Evolutionary conservation across 108 stramenopile species (phyloP).

Genomic region (Conticribra guillardii): DNA sequence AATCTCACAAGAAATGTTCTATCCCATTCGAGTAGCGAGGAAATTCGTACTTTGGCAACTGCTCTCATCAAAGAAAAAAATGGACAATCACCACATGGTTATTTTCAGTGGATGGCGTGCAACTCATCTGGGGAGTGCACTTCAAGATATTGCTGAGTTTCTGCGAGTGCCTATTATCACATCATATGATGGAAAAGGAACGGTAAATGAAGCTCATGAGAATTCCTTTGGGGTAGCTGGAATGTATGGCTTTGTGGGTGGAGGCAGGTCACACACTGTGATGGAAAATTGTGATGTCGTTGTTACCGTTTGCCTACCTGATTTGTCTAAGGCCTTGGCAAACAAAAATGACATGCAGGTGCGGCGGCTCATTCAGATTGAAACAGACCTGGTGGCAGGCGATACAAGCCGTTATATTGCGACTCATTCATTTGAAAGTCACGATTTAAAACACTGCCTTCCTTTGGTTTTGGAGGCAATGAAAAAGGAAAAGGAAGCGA

Average conservation of each 20-base stretch:
- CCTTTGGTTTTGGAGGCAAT: constrained; percentile 9
- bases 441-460: constrained; percentile 1
- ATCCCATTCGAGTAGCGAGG: constrained; percentile 5
- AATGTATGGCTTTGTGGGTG: constrained; percentile 59
- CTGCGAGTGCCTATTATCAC: constrained; percentile 48
- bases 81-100: constrained; percentile 13
- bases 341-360: constrained; percentile 52
- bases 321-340: constrained; percentile 41
- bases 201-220: constrained; percentile 43
- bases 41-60: constrained; percentile 17
- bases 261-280: constrained; percentile 22
- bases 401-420: constrained; percentile 17
- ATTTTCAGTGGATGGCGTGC: constrained; percentile 41
- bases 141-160: constrained; percentile 40
- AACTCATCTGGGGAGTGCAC: constrained; percentile 1
- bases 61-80: constrained; percentile 32
- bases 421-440: constrained; percentile 16
- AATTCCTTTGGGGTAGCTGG: constrained; percentile 53
- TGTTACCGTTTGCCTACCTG: constrained; percentile 45
- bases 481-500: neutral
- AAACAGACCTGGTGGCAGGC: constrained; percentile 13
- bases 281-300: constrained; percentile 41
- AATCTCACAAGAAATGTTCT: constrained; percentile 25
- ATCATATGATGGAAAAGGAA: constrained; percentile 52
- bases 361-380: constrained; percentile 30